A percentile compares a stretch with the other conserved stretches of the same genome.
Conservation (phyloP, 2,329 filamentous ascomycete species). For the Zymoseptoria pseudotritici region DNA sequence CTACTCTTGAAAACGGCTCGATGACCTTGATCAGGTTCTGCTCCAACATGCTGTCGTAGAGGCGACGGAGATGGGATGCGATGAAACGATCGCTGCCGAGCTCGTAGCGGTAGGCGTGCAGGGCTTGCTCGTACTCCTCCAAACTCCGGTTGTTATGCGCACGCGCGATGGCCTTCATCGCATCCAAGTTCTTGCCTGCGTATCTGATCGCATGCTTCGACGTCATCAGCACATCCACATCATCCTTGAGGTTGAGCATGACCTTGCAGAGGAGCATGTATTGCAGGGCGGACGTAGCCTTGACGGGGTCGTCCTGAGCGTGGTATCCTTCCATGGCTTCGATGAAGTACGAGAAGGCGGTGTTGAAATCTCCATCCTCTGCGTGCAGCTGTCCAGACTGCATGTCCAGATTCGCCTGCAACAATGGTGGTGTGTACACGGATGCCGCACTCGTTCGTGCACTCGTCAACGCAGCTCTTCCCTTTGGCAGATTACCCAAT, state of each 20-base stretch:
- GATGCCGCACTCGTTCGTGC: constrained; percentile 92
- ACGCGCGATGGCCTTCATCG: constrained; percentile 97
- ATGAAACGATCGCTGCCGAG: constrained; percentile 93
- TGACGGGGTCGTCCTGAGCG: constrained; percentile 75
- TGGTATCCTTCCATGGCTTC: constrained; percentile 97
- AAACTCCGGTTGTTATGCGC: constrained; percentile 92
- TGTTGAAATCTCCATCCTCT: constrained; percentile 98
- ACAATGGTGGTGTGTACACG: constrained; percentile 89
- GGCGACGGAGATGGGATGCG: constrained; percentile 85
- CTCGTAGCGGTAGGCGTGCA: constrained; percentile 86
- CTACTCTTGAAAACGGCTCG: constrained; percentile 93
- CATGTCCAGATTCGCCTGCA: constrained; percentile 97
- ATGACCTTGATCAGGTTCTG: constrained; percentile 99
- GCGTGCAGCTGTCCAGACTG: constrained; percentile 98
- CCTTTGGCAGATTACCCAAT: constrained; percentile 92
- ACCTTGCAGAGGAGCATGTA: constrained; percentile 99
- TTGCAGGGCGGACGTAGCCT: constrained; percentile 94
- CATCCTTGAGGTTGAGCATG: constrained; percentile 95
- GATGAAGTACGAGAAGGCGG: constrained; percentile 97
- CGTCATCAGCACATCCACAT: constrained; percentile 88
- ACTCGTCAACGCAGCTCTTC: constrained; percentile 85
- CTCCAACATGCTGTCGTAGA: constrained; percentile 98
- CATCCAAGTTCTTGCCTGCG: constrained; percentile 88
- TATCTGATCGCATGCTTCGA: constrained; percentile 97
- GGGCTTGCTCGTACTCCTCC: constrained; percentile 91